Base-by-base conservation (phyloP, 2,329 filamentous ascomycete species). In the Stagonosporopsis cucurbitacearum region DNA sequence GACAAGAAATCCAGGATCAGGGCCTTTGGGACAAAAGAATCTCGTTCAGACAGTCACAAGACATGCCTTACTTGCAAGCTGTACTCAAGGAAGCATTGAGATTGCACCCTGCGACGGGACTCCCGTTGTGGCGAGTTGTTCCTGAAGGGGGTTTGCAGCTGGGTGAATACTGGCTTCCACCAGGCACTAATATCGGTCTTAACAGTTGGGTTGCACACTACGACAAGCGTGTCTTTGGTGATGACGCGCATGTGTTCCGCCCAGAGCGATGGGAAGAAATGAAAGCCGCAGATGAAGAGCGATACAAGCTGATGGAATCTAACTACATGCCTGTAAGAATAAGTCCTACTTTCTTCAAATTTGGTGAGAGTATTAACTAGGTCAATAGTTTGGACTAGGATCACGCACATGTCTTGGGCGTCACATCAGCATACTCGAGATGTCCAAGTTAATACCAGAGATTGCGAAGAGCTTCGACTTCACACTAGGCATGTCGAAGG, bases 51-150 rank as follows among this genome's bases (percentile, higher is more conserved):
- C 26, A 44, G 15, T 5, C 30, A 6, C 57, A 47, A 25, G 49
- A 60, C 6, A 44, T 65, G n/a, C 56, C 76, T 0, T 80, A 79
- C 58, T 67, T 80, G 3, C 72, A 77, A 48, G 77, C 77, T 11
- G 71, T 79, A 15, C 77, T 81, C 59, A 74, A 78, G 48, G 79
- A 81, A 59, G 69, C 77, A 0, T 62, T 80, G 5, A 71, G 79
- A 5, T 64, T 75, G 15, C 77, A 80, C 59, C 79, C 79, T 6
- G 74, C 79, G 0, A 73, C 77, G 0, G 78, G 79, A 0, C 67
- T 76, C 39, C 68, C 66, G 7, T 63, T 81, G 4, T 74, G 74
- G n/a, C 67, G 78, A 8, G 67, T 77, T 2, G 71, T 73, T 0
- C 78, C 79, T 2, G 50, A 65, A 4, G 72, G 72, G 11, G 79